Percentiles rank a stretch among this genome's conserved stretches.
Conservation (phyloP, 1,284 basidiomycete genomes). For the Cutaneotrichosporon dermatis region DNA sequence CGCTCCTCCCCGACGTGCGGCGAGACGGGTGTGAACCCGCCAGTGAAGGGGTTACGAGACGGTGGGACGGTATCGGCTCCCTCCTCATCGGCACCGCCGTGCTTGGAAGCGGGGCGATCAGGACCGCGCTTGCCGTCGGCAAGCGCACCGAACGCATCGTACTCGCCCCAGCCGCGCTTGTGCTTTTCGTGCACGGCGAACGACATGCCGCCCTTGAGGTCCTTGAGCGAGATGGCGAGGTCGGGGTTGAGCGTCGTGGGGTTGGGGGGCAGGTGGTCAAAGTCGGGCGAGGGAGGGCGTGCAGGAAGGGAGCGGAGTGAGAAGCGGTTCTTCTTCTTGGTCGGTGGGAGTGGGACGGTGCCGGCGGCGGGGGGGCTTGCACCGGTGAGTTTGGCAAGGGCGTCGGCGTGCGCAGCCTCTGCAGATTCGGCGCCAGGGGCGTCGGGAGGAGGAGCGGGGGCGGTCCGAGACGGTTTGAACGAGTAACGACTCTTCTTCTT, state of each 20-base stretch:
- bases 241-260: neutral
- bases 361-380: neutral
- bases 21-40: neutral
- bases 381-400: neutral
- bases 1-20: neutral
- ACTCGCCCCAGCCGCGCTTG: neutral
- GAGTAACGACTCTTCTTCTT: neutral
- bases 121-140: too few relatives aligned
- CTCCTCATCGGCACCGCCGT: neutral
- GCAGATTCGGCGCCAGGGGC: neutral
- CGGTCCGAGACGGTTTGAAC: neutral
- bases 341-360: neutral
- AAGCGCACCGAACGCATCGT: neutral
- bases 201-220: constrained; percentile 1
- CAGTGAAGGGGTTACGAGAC: neutral
- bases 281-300: neutral
- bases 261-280: too few relatives aligned
- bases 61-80: neutral
- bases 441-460: neutral
- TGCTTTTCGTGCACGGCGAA: neutral
- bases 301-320: neutral
- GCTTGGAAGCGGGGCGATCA: neutral
- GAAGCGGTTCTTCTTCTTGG: neutral
- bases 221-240: neutral
- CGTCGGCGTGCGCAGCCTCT: neutral